Conservation (phyloP, 2,329 filamentous ascomycete genomes). For the Diaporthe destruens region DNA sequence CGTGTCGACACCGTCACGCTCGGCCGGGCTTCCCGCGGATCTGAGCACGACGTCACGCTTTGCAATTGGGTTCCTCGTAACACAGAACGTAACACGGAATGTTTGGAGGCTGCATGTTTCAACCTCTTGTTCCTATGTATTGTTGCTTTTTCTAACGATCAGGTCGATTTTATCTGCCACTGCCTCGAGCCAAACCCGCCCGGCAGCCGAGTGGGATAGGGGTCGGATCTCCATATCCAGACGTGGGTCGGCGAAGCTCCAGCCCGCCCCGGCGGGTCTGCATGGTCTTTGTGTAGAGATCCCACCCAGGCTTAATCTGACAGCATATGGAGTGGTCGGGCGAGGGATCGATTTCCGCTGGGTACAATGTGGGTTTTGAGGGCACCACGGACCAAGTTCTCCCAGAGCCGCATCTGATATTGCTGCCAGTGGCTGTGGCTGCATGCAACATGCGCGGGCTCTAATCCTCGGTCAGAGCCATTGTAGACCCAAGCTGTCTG, state of each 20-base stretch:
- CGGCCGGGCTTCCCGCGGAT: neutral
- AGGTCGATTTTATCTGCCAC: neutral
- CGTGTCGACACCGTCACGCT: neutral
- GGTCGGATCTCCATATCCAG: neutral
- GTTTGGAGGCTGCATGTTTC: constrained; percentile 13
- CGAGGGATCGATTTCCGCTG: neutral
- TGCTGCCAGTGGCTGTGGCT: neutral
- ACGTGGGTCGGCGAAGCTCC: neutral
- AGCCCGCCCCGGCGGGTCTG: too few species aligned
- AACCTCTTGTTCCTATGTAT: neutral
- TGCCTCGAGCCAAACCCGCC: neutral
- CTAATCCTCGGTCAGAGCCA: constrained; percentile 45
- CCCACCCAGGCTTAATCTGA: neutral
- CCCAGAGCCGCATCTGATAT: neutral
- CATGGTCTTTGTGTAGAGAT: neutral
- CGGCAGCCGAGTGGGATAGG: neutral
- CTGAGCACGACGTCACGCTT: neutral
- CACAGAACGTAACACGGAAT: constrained; percentile 10
- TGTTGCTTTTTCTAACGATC: neutral
- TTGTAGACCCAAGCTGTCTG: constrained; percentile 56
- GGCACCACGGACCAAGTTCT: neutral
- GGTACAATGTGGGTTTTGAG: neutral
- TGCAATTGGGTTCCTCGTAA: constrained; percentile 19
- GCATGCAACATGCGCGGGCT: neutral
- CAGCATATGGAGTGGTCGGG: neutral